A percentile compares a stretch with the other conserved stretches of the same genome.
These are phyloP conservation scores for Fusarium algeriense DNA, from an alignment of 2,329 filamentous ascomycete genomes.

Conservation along the genomic window DNA sequence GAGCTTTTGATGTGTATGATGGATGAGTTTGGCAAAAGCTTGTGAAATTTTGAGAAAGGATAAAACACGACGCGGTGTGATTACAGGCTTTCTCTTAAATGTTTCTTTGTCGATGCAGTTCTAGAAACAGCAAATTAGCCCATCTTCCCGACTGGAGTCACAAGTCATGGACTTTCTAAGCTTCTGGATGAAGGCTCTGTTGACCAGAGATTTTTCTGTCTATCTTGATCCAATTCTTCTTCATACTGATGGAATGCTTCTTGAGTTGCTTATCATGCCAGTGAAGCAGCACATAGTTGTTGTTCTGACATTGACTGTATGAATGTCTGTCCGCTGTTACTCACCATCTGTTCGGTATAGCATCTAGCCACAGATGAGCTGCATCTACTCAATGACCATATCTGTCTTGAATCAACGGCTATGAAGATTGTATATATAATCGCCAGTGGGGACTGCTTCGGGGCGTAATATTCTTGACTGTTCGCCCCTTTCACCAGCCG, in stretches of 20 bases:
- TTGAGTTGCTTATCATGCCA: background rate
- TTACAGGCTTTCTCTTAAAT: too few species aligned
- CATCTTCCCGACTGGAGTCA: too few species aligned
- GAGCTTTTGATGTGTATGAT: background rate
- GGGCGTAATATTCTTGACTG: background rate
- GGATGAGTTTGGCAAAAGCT: background rate
- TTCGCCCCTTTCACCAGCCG: background rate
- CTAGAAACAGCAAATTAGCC: too few species aligned
- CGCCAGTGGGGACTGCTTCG: too few species aligned
- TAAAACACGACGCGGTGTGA: background rate
- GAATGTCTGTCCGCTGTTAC: background rate
- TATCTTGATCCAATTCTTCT: background rate
- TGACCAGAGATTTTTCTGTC: too few species aligned
- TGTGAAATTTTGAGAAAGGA: background rate
- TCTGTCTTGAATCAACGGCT: too few species aligned
- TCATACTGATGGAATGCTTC: fast-evolving
- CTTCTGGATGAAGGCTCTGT: too few species aligned
- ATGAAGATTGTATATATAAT: background rate
- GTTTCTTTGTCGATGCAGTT: too few species aligned
- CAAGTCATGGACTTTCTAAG: too few species aligned
- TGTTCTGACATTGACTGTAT: background rate
- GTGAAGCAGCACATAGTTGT: background rate
- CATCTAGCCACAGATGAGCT: background rate
- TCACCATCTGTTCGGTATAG: background rate
- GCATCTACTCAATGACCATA: background rate